Base-by-base conservation (phyloP, 2,329 filamentous ascomycete genomes). In the Ophiocordyceps camponoti-rufipedis region DNA sequence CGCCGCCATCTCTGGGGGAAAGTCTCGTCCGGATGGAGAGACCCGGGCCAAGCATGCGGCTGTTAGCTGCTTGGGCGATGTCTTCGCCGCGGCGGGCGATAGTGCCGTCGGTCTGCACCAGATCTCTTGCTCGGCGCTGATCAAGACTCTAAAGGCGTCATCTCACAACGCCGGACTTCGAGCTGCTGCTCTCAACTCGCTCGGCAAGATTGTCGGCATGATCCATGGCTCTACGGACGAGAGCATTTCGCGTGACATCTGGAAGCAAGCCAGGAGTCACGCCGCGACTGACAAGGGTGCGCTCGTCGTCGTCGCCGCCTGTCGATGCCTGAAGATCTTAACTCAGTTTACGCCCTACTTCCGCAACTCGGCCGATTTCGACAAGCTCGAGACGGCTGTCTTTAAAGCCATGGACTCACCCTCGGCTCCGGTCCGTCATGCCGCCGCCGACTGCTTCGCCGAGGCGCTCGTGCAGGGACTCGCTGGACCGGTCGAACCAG, bases 51-150 rank as follows among this genome's bases (percentile, higher is more conserved):
- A 85, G 62, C 88, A 95, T 72, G 87, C 87, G 6, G 89, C 89
- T 19, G 82, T 85, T 38, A 77, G 82, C 58, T 94, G 86, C 57
- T 61, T 98, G 53, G 91, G 91, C 31, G 82, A 91, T 56, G 77
- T 96, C 32, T 96, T 88, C 62, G 84, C 82, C 48, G 78, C 83
- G n/a, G 89, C 89, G 2, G 91, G 91, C 45, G 91, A 96, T 61
- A 95, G 89, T 61, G 86, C 85, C 43, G 85, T 94, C 60, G 80
- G 82, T 50, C 68, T 94, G 48, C 85, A 91, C 49, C 79, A 80
- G 46, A 64, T 94, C 48, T 77, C 80, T 14, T 85, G 80, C 53
- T 72, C 77, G 11, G 75, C 78, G 5, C 64, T 94, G 44, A 55
- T 94, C 47, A 93, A 88, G 62, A 68, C 88, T 0, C 64, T 94